Conservation (phyloP, 2,329 filamentous ascomycete species). For the Neobulgaria alba region DNA sequence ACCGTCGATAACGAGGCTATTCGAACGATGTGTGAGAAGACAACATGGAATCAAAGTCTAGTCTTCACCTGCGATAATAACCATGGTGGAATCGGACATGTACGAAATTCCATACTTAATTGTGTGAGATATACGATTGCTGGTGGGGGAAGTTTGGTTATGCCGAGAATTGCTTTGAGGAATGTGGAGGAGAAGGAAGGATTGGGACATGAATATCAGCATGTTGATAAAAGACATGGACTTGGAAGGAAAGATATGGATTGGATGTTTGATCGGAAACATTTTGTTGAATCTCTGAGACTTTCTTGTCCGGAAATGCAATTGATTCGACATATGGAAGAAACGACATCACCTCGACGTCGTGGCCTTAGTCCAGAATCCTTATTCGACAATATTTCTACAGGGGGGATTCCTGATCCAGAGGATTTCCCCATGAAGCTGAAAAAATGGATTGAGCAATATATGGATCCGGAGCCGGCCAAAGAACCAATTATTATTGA, state of each 20-base stretch:
- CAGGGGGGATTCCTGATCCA: conserved; percentile 18
- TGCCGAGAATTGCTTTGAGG: conserved; percentile 31
- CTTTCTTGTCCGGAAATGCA: conserved; percentile 22
- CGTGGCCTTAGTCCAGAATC: conserved; percentile 20
- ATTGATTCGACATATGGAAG: conserved; percentile 17
- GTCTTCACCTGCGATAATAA: conserved; percentile 34
- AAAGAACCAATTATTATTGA: conserved; percentile 20
- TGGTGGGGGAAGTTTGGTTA: conserved; percentile 30
- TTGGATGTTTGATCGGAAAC: conserved; percentile 25
- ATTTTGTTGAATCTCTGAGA: conserved; percentile 23
- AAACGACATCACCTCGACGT: conserved; percentile 12
- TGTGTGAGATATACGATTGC: conserved; percentile 34
- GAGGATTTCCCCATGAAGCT: conserved; percentile 20
- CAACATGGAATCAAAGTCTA: conserved; percentile 29
- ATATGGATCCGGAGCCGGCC: conserved; percentile 10
- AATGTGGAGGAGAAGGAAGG: conserved; percentile 9
- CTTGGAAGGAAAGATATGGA: conserved; percentile 24
- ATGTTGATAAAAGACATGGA: conserved; percentile 15
- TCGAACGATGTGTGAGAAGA: conserved; percentile 27
- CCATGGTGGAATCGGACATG: conserved; percentile 33
- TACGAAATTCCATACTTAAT: conserved; percentile 34
- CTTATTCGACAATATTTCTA: conserved; percentile 16
- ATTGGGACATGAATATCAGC: not conserved
- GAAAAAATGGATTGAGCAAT: conserved; percentile 19
- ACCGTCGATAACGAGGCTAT: conserved; percentile 31